Evolutionary conservation across 2,329 filamentous ascomycete species (phyloP), one percentile per base, ranked within the genome.

Genomic region (Ophiostoma sp.): DNA sequence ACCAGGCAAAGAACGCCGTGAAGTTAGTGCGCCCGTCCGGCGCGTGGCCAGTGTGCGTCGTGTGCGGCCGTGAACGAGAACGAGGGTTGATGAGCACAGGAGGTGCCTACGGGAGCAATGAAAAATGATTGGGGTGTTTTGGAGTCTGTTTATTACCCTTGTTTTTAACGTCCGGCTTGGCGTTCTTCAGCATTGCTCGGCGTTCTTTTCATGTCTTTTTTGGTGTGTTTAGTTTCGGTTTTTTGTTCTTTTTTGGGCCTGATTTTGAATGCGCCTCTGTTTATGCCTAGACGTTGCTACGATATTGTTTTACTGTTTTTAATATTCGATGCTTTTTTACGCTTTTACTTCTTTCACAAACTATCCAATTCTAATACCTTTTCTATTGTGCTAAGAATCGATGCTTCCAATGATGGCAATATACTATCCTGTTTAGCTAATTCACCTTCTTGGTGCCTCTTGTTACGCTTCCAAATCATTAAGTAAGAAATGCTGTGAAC

Each of bases 11-110:
- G 76, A 76, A 36, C 72, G 75, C 28, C 69, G 71, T 7, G 73
- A 76, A 12, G 73, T 74, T n/a, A 77, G 76, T 36, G 76, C 74
- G n/a, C 74, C 76, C 6, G 69, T 77, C 15, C 59, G 75, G 45
- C 70, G 75, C 2, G 57, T 61, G 33, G 70, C 69, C 12, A 76
- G 72, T 63, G 75, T 69, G 25, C 72, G 75, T 4, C 64, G 75
- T 7, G 75, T 57, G 50, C n/a, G 48, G 66, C 66, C 66, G 9
- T 69, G 9, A 50, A 8, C 8, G 50, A 25, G 2, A 6, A 8
- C 22, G 50, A 11, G 19, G 50, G 25, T 25, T 12, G 11, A 11
- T 15, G 39, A 3, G 12, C 39, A 45, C 39, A n/a, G 31, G 57
- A 11, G 28, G 4, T 15, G 59, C 17, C 17, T 17, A 5, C 7